These are phyloP conservation scores for Letharia lupina DNA, from an alignment of 495 filamentous ascomycete genomes.

Conservation along the genomic window DNA sequence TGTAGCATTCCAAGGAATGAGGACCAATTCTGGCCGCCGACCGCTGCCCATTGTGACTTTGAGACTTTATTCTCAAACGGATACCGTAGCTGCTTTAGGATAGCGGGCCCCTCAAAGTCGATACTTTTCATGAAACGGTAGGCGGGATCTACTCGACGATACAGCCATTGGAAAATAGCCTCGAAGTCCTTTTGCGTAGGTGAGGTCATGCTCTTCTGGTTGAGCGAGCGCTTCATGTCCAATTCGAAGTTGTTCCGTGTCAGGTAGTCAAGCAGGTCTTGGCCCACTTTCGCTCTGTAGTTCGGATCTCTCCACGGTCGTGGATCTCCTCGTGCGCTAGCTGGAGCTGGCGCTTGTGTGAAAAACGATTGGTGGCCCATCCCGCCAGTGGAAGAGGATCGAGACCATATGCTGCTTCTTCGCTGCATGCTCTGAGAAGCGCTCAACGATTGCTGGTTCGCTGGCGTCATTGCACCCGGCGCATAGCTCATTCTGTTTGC, in stretches of 20 bases:
- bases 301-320: conserved; percentile 72
- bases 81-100: conserved; percentile 88
- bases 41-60: conserved; percentile 87
- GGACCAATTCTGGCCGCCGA: conserved; percentile 92
- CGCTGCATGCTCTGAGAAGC: conserved; percentile 52
- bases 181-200: conserved; percentile 99
- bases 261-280: conserved; percentile 87
- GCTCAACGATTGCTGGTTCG: conserved; percentile 34
- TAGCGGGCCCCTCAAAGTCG: conserved; percentile 83
- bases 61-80: conserved; percentile 90
- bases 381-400: conserved; percentile 52
- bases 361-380: conserved; percentile 83
- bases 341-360: conserved; percentile 66
- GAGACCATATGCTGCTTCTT: conserved; percentile 78
- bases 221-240: conserved; percentile 87
- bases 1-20: conserved; percentile 89
- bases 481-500: conserved; percentile 49
- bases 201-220: conserved; percentile 76
- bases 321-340: conserved; percentile 79
- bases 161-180: conserved; percentile 94
- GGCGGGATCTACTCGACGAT: conserved; percentile 85
- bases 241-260: conserved; percentile 89
- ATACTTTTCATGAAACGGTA: conserved; percentile 88
- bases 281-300: conserved; percentile 73
- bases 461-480: conserved; percentile 44